Evolutionary conservation across 768 basidiomycete species (phyloP).

Genomic region (Postia placenta): DNA sequence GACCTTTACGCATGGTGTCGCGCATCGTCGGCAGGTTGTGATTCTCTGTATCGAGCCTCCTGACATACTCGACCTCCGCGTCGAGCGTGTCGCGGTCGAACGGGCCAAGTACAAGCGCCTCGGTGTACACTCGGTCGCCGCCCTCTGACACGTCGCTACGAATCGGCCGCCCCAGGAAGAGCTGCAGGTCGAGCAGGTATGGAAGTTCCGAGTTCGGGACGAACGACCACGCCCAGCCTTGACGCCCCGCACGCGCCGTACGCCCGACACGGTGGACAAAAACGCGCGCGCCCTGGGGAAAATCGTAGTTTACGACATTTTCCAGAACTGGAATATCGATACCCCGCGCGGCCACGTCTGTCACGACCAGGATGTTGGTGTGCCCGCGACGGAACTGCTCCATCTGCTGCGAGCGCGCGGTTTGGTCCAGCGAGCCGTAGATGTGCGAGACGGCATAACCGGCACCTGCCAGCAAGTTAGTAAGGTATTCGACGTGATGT

Average conservation of each 20-base stretch:
- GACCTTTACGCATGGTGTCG: constrained; percentile 84
- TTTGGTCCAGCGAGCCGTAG: constrained; percentile 92
- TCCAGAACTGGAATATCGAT: constrained; percentile 96
- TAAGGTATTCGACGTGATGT: constrained; percentile 96
- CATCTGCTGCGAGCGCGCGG: constrained; percentile 86
- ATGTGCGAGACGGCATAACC: constrained; percentile 92
- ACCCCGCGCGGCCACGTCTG: constrained; percentile 96
- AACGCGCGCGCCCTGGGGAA: constrained; percentile 87
- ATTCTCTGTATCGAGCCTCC: constrained; percentile 56
- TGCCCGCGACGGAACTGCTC: constrained; percentile 77
- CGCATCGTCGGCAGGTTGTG: constrained; percentile 60
- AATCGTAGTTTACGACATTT: constrained; percentile 97
- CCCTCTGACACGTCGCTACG: constrained; percentile 41
- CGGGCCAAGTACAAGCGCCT: constrained; percentile 72
- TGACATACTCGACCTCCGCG: constrained; percentile 77
- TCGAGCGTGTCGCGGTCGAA: constrained; percentile 79
- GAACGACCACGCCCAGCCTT: constrained; percentile 97
- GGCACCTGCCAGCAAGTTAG: constrained; percentile 65
- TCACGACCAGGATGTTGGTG: constrained; percentile 87
- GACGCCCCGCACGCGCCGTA: constrained; percentile 90
- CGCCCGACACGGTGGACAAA: constrained; percentile 97
- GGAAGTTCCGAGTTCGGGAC: constrained; percentile 82
- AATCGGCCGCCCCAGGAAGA: constrained; percentile 82
- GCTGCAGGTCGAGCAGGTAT: constrained; percentile 86
- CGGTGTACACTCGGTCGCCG: constrained; percentile 60